A percentile compares a stretch with the other conserved stretches of the same genome.
phyloP scores from a whole-genome alignment of 2,329 filamentous ascomycete species.

The Aaosphaeria pasadenensis region DNA sequence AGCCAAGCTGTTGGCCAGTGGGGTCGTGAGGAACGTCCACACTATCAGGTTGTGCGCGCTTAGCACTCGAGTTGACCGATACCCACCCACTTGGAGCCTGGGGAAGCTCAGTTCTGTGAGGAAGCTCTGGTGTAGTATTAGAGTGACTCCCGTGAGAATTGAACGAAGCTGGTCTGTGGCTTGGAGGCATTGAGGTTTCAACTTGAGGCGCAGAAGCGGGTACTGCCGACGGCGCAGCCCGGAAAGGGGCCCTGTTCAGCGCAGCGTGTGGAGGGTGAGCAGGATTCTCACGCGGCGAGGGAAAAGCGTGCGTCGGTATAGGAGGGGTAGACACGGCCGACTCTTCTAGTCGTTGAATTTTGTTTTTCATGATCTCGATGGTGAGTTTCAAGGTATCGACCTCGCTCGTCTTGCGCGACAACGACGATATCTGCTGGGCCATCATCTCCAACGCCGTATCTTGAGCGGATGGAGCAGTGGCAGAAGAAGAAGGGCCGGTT shows the following conservation, averaged over 20 bases:
- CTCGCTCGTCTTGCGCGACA: slow-evolving; percentile 45
- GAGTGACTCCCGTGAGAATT: slow-evolving; percentile 13
- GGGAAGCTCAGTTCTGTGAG: slow-evolving; percentile 9
- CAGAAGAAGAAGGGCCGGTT: slow-evolving; percentile 3
- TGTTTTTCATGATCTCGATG: slow-evolving; percentile 48
- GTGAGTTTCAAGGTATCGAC: slow-evolving; percentile 47
- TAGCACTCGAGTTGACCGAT: slow-evolving; percentile 41
- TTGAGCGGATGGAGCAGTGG: slow-evolving; percentile 15
- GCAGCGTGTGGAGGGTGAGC: slow-evolving; percentile 11
- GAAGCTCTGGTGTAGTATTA: slow-evolving; percentile 14
- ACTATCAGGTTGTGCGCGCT: slow-evolving; percentile 37
- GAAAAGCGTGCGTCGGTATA: slow-evolving; percentile 6
- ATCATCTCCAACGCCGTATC: slow-evolving; percentile 45
- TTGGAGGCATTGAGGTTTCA: slow-evolving; percentile 14
- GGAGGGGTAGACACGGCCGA: slow-evolving; percentile 5
- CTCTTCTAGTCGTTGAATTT: slow-evolving; percentile 40
- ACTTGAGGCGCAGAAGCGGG: slow-evolving; percentile 4
- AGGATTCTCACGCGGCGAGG: slow-evolving; percentile 12
- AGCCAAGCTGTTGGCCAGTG: slow-evolving; percentile 29
- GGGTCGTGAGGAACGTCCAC: slow-evolving; percentile 28
- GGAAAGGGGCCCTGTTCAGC: slow-evolving; percentile 11
- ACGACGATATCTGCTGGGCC: slow-evolving; percentile 37
- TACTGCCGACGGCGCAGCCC: slow-evolving; percentile 7
- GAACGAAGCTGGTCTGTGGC: slow-evolving; percentile 10
- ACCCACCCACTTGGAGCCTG: slow-evolving; percentile 39